Evolutionary conservation across 139 green algal genomes (phyloP).

Genomic region (Chlamydomonas asymmetrica): DNA sequence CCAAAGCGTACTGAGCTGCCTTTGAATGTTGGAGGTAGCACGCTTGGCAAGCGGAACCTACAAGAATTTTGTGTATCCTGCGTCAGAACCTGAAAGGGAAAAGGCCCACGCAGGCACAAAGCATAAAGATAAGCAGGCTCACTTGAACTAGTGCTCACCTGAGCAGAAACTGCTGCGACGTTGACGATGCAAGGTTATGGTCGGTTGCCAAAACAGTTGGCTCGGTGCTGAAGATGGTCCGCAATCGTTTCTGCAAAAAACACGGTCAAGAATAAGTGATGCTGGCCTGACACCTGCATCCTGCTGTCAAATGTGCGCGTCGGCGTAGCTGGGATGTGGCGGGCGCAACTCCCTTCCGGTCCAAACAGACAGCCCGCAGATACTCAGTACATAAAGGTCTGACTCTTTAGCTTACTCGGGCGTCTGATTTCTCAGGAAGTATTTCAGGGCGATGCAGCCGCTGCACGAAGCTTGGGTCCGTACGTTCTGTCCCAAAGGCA

Average conservation of each 20-base stretch:
- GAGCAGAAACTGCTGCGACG: conserved; percentile 17
- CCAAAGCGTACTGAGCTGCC: conserved; percentile 35
- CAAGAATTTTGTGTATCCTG: not conserved
- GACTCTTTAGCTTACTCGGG: conserved; percentile 1
- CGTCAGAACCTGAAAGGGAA: not conserved
- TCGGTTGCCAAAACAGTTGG: conserved; percentile 10
- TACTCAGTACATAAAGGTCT: not conserved
- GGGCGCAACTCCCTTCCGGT: not conserved
- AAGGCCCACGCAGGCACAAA: too few relatives aligned
- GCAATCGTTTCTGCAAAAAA: conserved; percentile 18
- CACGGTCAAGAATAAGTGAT: not conserved
- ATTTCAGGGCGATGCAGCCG: conserved; percentile 17
- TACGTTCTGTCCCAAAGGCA: conserved; percentile 14
- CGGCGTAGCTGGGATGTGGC: not conserved
- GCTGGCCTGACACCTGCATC: not conserved
- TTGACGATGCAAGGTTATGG: not conserved
- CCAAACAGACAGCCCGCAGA: not conserved
- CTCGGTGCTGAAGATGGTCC: conserved; percentile 35
- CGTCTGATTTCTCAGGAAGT: not conserved
- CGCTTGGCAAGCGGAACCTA: conserved; percentile 33
- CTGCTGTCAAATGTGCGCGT: too few relatives aligned
- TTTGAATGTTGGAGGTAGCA: conserved; percentile 23
- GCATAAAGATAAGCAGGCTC: not conserved
- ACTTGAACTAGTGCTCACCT: conserved; percentile 4
- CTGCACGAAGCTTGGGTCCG: conserved; percentile 18